Evolutionary conservation across 83 land plant genomes (phyloP), one percentile per base, ranked within the genome.

Genomic region (Picea abies): DNA sequence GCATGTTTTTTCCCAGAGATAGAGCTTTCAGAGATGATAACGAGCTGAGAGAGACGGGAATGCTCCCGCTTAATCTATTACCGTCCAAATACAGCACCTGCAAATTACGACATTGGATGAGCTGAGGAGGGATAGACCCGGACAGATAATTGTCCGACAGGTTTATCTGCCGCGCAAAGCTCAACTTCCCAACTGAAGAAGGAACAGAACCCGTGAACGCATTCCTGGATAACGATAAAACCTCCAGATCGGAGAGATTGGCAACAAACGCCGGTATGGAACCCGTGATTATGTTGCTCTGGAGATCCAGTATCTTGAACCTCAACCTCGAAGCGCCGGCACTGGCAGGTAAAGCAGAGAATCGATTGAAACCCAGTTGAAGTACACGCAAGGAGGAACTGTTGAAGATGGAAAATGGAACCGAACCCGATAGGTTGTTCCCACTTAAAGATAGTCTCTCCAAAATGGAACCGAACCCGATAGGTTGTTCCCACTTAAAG

Each of bases 61-160:
- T 82, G 32, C 39, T 67, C 10, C 92, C 92, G 20, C 78, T 52
- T 32, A 96, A 70, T 10, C 22, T 37, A 58, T 96, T 96, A 35
- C 84, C 86, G 16, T 90, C 87, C 11, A 94, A 65, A 72, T 88
- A 88, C 35, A 96, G 81, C n/a, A 80, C 82, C 35, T 82, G 85
- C 80, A 96, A 61, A 4, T 76, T 69, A 11, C 80, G 60, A 79
- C 91, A 91, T 37, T 83, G 72, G 67, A 10, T 35, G 14, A 93
- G 67, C 85, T 80, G 89, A 20, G 15, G 61, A 2, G 98, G 97
- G 11, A 94, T 63, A 19, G 86, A 47, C 3, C 98, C 98, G 4
- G 60, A 52, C 16, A 96, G 75, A 25, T 84, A 70, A 81, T 96
- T 94, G 44, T 84, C 81, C 16, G 90, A 90, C 19, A 94, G 63